Percentiles rank a stretch among this genome's conserved stretches.
Conservation (phyloP, 2,329 filamentous ascomycete species). For the Acrodontium crateriforme region DNA sequence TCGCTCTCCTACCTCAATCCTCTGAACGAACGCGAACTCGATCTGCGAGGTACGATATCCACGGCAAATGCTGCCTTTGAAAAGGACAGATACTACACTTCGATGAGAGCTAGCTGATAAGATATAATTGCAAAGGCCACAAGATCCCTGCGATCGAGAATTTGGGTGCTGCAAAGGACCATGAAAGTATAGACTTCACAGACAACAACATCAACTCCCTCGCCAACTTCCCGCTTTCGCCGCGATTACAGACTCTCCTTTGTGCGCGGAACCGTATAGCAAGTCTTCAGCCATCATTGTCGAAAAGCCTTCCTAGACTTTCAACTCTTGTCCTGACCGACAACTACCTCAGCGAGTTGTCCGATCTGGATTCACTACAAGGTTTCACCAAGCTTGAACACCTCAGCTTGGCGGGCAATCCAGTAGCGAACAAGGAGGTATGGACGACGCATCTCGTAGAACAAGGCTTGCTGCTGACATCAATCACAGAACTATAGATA, state of each 20-base stretch:
- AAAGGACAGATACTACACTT: conserved; percentile 96
- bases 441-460: conserved; percentile 20
- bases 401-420: conserved; percentile 72
- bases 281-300: conserved; percentile 62
- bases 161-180: conserved; percentile 87
- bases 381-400: conserved; percentile 60
- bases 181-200: conserved; percentile 95
- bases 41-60: conserved; percentile 83
- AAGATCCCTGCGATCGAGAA: conserved; percentile 98
- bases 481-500: conserved; percentile 65
- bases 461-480: conserved; percentile 2
- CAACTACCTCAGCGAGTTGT: conserved; percentile 72
- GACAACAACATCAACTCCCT: conserved; percentile 91
- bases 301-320: conserved; percentile 67
- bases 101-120: conserved; percentile 27
- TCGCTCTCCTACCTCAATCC: conserved; percentile 98
- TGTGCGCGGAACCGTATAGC: conserved; percentile 79
- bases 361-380: conserved; percentile 70
- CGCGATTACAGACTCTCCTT: conserved; percentile 74
- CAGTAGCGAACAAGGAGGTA: conserved; percentile 85
- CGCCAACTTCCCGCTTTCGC: conserved; percentile 84
- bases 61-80: conserved; percentile 38
- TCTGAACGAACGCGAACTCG: conserved; percentile 95
- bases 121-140: conserved; percentile 54
- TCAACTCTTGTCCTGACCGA: conserved; percentile 67